These are phyloP conservation scores for Fusarium begoniae DNA, from an alignment of 2,329 filamentous ascomycete genomes.

Conservation along the genomic window DNA sequence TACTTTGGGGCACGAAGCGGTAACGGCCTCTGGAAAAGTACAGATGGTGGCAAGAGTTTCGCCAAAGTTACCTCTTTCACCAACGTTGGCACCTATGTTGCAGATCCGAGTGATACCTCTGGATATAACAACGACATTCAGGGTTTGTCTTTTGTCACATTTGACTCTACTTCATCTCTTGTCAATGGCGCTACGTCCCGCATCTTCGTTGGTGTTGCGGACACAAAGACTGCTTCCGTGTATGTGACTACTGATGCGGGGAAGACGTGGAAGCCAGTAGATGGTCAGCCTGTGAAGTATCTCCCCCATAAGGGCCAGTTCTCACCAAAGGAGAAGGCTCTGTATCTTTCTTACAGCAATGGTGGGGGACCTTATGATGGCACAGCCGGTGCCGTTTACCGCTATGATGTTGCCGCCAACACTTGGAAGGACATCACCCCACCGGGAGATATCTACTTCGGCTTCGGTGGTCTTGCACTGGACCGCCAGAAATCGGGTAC, in stretches of 20 bases:
- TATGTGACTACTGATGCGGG: constrained; percentile 65
- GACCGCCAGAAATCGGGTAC: constrained; percentile 65
- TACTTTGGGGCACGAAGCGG: constrained; percentile 68
- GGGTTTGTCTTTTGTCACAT: constrained; percentile 63
- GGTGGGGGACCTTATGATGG: constrained; percentile 68
- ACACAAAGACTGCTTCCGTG: constrained; percentile 61
- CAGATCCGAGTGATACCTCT: constrained; percentile 55
- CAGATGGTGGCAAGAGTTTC: constrained; percentile 64
- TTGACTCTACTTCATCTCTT: constrained; percentile 60
- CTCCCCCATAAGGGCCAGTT: constrained; percentile 65
- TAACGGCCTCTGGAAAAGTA: constrained; percentile 67
- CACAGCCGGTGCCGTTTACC: constrained; percentile 60
- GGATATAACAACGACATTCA: constrained; percentile 57
- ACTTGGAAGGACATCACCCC: constrained; percentile 68
- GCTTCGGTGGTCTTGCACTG: constrained; percentile 65
- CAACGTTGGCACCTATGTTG: constrained; percentile 59
- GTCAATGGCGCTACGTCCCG: constrained; percentile 60
- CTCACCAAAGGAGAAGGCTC: constrained; percentile 59
- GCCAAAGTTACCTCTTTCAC: constrained; percentile 61
- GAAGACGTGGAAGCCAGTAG: constrained; percentile 60
- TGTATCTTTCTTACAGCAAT: constrained; percentile 65
- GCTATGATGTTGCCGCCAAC: constrained; percentile 59
- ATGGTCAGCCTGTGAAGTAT: constrained; percentile 59
- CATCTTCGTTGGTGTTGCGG: constrained; percentile 66
- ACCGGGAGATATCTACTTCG: constrained; percentile 59